Evolutionary conservation across 345 rosid genomes (phyloP).

Genomic region (Mangifera indica): DNA sequence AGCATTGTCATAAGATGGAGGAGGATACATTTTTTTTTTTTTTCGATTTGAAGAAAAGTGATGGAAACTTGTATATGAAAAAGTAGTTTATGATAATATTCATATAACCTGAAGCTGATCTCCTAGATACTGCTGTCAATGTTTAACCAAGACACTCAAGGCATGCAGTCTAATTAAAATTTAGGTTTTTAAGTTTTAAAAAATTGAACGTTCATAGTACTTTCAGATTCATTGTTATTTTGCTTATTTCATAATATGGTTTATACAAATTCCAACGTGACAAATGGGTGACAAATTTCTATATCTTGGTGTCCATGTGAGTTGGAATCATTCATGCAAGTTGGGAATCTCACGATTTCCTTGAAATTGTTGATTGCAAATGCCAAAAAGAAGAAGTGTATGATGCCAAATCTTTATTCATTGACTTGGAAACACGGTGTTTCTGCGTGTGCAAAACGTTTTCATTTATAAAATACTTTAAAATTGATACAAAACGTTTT

Average conservation of each 20-base stretch:
- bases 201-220: background rate
- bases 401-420: too few species aligned
- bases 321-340: too few species aligned
- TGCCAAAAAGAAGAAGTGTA: too few species aligned
- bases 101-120: background rate
- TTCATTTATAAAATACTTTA: too few species aligned
- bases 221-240: background rate
- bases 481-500: too few species aligned
- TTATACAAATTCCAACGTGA: background rate
- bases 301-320: too few species aligned
- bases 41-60: slow-evolving; percentile 1
- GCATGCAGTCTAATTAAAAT: background rate
- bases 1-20: slow-evolving; percentile 31
- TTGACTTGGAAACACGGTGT: too few species aligned
- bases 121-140: slow-evolving; percentile 16
- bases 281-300: too few species aligned
- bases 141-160: background rate
- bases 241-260: background rate
- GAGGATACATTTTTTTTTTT: slow-evolving; percentile 27
- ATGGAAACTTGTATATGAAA: slow-evolving; percentile 13
- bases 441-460: too few species aligned
- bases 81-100: background rate
- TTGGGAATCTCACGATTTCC: background rate
- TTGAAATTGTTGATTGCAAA: background rate
- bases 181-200: background rate